A percentile compares a stretch with the other conserved stretches of the same genome.
These are phyloP conservation scores for Leucosporidium scottii DNA, from an alignment of 768 basidiomycete genomes.

Conservation along the genomic window DNA sequence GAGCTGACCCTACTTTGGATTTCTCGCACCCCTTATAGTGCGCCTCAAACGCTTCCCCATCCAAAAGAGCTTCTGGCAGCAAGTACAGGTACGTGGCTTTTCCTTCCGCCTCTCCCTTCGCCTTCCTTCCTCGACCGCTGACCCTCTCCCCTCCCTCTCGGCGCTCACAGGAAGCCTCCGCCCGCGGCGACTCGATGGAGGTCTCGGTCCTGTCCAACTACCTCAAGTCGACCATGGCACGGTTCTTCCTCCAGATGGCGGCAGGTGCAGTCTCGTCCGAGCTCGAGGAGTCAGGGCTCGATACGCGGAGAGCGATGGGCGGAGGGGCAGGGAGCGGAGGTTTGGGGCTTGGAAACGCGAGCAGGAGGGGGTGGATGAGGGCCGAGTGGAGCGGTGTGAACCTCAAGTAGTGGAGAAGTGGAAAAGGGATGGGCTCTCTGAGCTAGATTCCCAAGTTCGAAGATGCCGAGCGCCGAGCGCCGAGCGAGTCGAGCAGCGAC, in stretches of 20 bases:
- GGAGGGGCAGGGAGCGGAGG: neutral
- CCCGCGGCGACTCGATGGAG: constrained; percentile 34
- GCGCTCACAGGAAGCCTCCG: constrained; percentile 19
- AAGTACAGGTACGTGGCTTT: constrained; percentile 10
- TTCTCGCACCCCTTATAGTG: constrained; percentile 7
- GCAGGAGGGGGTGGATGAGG: neutral
- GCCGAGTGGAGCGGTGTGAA: constrained; percentile 3
- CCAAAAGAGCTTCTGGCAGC: constrained; percentile 34
- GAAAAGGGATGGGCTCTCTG: too few relatives aligned
- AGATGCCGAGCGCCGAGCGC: too few relatives aligned
- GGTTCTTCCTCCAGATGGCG: neutral
- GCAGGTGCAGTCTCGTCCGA: neutral
- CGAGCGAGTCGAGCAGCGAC: too few relatives aligned
- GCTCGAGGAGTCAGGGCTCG: neutral
- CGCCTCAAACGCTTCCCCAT: constrained; percentile 34
- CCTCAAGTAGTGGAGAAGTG: neutral
- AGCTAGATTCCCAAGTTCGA: too few relatives aligned
- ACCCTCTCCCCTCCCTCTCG: too few relatives aligned
- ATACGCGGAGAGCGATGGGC: neutral
- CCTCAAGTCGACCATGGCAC: neutral
- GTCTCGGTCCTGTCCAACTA: neutral
- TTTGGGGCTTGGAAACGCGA: neutral
- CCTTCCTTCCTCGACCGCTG: neutral
- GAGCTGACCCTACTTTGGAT: neutral
- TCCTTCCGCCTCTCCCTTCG: neutral